Evolutionary conservation across 2,329 filamentous ascomycete genomes (phyloP).

Genomic region (Botrytis cinerea): DNA sequence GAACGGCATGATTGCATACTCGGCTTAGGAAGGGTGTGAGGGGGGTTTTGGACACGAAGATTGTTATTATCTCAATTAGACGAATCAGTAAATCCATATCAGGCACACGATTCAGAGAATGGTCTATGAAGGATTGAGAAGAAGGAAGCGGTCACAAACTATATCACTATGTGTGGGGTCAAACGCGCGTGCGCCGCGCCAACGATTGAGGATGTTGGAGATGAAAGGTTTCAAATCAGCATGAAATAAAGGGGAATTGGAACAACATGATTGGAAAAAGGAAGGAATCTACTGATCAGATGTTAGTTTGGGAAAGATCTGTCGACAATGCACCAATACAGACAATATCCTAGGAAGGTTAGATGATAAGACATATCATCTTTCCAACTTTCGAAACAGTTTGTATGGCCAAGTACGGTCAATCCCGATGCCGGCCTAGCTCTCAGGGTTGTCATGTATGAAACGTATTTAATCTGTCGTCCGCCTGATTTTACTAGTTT

Average conservation of each 20-base stretch:
- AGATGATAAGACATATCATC: background rate
- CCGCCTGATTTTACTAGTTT: background rate
- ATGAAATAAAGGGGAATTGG: background rate
- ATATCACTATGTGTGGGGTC: conserved; percentile 12
- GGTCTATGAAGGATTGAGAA: background rate
- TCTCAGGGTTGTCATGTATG: background rate
- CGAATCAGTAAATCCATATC: background rate
- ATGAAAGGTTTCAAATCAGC: conserved; percentile 9
- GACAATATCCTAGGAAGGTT: background rate
- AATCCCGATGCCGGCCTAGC: conserved; percentile 14
- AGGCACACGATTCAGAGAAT: background rate
- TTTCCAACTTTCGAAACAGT: background rate
- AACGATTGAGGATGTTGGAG: conserved; percentile 10
- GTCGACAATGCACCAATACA: background rate
- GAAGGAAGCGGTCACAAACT: conserved; percentile 13
- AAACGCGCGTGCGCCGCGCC: conserved; percentile 19
- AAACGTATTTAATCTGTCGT: conserved; percentile 20
- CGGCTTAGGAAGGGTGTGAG: background rate
- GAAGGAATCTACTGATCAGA: background rate
- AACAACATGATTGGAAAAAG: background rate
- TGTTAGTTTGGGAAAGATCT: conserved; percentile 2
- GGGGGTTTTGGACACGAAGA: conserved; percentile 5
- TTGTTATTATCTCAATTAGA: background rate
- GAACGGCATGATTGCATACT: conserved; percentile 4
- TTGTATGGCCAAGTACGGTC: background rate